Conservation (phyloP, 2,329 filamentous ascomycete genomes). For the Nemania sp. region DNA sequence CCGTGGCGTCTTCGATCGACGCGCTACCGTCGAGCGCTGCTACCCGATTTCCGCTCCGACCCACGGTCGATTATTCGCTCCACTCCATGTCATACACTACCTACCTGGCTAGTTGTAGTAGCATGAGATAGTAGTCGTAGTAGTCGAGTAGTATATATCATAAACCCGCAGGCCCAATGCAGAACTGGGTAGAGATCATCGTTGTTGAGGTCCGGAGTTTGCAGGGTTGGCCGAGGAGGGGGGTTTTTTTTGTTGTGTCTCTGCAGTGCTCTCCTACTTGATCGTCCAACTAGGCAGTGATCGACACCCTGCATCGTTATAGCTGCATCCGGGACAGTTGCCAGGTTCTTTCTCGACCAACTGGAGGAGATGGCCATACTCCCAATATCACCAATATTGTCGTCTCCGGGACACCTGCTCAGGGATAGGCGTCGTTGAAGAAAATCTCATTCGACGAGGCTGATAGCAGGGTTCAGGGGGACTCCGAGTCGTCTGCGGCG, state of each 20-base stretch:
- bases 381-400: conserved; percentile 1
- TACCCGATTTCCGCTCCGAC: conserved; percentile 18
- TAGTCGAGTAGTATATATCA: no score
- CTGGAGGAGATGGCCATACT: conserved; percentile 7
- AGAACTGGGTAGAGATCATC: conserved; percentile 25
- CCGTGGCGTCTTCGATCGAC: conserved; percentile 12
- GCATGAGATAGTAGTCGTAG: no score
- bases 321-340: conserved; percentile 14
- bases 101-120: no score
- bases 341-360: conserved; percentile 7
- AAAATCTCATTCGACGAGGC: neutral
- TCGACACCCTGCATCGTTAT: conserved; percentile 20
- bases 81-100: neutral
- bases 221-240: no score
- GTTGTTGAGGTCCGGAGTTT: neutral
- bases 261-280: conserved; percentile 13
- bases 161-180: conserved; percentile 10
- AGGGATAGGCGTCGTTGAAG: neutral
- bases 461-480: neutral
- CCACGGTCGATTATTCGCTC: neutral
- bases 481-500: conserved; percentile 2
- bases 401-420: neutral
- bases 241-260: neutral
- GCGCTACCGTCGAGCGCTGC: conserved; percentile 15
- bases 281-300: conserved; percentile 20